Conservation (phyloP, 2,329 filamentous ascomycete genomes). For the Nemania sp. region DNA sequence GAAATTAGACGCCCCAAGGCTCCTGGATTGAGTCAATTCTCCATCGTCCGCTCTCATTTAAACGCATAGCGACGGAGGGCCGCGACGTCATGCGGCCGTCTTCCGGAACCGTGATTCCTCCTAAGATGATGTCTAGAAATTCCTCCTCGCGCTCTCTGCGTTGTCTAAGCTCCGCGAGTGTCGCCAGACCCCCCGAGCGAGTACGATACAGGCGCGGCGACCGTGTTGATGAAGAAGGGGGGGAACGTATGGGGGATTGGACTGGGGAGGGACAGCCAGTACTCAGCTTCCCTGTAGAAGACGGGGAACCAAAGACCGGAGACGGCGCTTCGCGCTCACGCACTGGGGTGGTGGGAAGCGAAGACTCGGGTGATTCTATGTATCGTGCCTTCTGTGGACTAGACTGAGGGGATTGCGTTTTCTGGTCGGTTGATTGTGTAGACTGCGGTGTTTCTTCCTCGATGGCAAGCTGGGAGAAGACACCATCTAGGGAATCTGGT, state of each 20-base stretch:
- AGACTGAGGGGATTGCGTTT: slow-evolving; percentile 28
- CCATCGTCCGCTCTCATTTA: slow-evolving; percentile 57
- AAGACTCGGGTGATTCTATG: slow-evolving; percentile 13
- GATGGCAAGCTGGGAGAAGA: slow-evolving; percentile 37
- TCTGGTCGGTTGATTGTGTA: slow-evolving; percentile 34
- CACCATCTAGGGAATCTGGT: slow-evolving; percentile 28
- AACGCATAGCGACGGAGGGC: slow-evolving; percentile 51
- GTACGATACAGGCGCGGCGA: slow-evolving; percentile 45
- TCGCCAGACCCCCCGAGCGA: slow-evolving; percentile 47
- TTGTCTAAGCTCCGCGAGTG: slow-evolving; percentile 41
- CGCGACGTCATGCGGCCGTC: background rate
- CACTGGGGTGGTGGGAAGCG: slow-evolving; percentile 13
- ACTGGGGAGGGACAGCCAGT: slow-evolving; percentile 20
- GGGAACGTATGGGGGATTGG: slow-evolving; percentile 15
- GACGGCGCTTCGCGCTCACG: slow-evolving; percentile 21
- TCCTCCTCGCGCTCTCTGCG: slow-evolving; percentile 49
- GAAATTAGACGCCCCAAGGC: slow-evolving; percentile 32
- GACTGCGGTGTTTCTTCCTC: slow-evolving; percentile 41
- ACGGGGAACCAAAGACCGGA: slow-evolving; percentile 18
- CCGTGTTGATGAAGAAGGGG: slow-evolving; percentile 17
- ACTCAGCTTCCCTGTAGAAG: slow-evolving; percentile 25
- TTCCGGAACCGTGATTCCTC: slow-evolving; percentile 53
- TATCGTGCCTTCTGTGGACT: slow-evolving; percentile 28
- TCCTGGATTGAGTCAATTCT: slow-evolving; percentile 50
- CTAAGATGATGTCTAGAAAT: slow-evolving; percentile 52